These are phyloP conservation scores for Jamesozyma hellenica DNA, from an alignment of 805 yeast species.

Conservation along the genomic window DNA sequence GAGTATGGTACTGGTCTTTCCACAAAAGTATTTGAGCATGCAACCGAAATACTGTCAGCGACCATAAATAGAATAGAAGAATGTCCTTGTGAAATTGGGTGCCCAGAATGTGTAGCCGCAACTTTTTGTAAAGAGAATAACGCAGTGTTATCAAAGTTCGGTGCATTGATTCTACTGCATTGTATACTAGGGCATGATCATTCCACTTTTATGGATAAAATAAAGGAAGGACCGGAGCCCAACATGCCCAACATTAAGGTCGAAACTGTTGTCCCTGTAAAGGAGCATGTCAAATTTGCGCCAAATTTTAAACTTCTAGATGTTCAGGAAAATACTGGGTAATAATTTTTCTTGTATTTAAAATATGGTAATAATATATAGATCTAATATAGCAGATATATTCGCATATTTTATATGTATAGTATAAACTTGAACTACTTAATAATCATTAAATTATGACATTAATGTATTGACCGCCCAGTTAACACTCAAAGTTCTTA, in stretches of 20 bases:
- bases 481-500: slow-evolving; percentile 79
- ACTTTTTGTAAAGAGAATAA: slow-evolving; percentile 71
- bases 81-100: slow-evolving; percentile 62
- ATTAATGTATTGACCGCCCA: slow-evolving; percentile 85
- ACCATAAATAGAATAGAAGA: slow-evolving; percentile 49
- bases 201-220: slow-evolving; percentile 18
- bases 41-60: slow-evolving; percentile 52
- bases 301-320: slow-evolving; percentile 49
- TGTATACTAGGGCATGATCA: slow-evolving; percentile 46
- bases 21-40: slow-evolving; percentile 67
- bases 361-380: too few species aligned
- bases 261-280: slow-evolving; percentile 58
- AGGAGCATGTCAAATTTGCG: slow-evolving; percentile 49
- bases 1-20: slow-evolving; percentile 70
- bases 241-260: slow-evolving; percentile 58
- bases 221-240: slow-evolving; percentile 64
- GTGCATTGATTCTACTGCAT: slow-evolving; percentile 61
- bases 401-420: not conserved
- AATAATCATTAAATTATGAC: slow-evolving; percentile 32
- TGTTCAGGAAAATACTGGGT: slow-evolving; percentile 15
- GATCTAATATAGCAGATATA: not conserved
- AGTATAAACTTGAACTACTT: not conserved
- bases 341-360: too few species aligned
- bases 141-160: slow-evolving; percentile 79
- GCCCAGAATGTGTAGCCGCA: slow-evolving; percentile 79